Conservation (phyloP, 768 basidiomycete genomes). For the Lactarius akahatsu region DNA sequence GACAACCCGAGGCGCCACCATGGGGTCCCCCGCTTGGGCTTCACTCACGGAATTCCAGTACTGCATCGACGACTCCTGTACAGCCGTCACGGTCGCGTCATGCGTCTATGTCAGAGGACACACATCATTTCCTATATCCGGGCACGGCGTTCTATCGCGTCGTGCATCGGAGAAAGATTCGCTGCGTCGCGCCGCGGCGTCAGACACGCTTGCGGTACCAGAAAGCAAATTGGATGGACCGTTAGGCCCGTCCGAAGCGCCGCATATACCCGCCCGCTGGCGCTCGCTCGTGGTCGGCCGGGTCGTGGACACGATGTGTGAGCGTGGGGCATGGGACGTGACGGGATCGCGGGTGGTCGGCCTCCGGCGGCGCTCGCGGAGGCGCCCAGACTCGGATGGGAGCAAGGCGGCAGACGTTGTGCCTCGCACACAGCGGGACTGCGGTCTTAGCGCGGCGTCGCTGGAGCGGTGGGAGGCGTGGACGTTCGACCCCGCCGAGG, state of each 20-base stretch:
- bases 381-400: slow-evolving; percentile 5
- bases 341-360: slow-evolving; percentile 58
- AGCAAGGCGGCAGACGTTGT: slow-evolving; percentile 14
- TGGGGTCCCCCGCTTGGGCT: slow-evolving; percentile 47
- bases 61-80: slow-evolving; percentile 42
- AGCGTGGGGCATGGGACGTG: slow-evolving; percentile 79
- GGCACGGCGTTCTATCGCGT: slow-evolving; percentile 73
- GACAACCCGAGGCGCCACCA: slow-evolving; percentile 40
- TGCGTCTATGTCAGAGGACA: slow-evolving; percentile 48
- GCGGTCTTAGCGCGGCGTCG: slow-evolving; percentile 59
- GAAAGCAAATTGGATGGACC: slow-evolving; percentile 37
- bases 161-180: slow-evolving; percentile 68
- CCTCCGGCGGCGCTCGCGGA: slow-evolving; percentile 63
- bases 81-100: slow-evolving; percentile 50
- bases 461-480: slow-evolving; percentile 84
- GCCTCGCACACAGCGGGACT: slow-evolving; percentile 29
- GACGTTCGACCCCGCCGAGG: slow-evolving; percentile 62
- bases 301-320: slow-evolving; percentile 58
- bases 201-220: slow-evolving; percentile 48
- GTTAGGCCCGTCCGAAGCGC: slow-evolving; percentile 28
- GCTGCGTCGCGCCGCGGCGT: slow-evolving; percentile 45
- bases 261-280: slow-evolving; percentile 46
- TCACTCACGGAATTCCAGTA: slow-evolving; percentile 65
- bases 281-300: slow-evolving; percentile 54
- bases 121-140: slow-evolving; percentile 73